These are phyloP conservation scores for Bothriochloa decipiens DNA, from an alignment of 176 grass and related monocot genomes.

Conservation along the genomic window DNA sequence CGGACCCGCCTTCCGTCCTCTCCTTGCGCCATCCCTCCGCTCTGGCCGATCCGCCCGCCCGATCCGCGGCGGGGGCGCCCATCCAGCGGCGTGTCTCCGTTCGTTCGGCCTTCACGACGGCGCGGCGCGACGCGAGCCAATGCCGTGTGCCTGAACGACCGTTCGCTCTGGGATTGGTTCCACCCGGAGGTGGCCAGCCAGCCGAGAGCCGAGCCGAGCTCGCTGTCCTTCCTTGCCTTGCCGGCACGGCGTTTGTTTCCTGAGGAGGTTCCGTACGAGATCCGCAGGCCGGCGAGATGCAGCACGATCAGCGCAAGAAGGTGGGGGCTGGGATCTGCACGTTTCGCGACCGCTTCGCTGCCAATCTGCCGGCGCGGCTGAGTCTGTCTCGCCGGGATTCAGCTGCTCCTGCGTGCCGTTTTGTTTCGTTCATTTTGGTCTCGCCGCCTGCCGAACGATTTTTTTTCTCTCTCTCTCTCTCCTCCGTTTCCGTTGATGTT, in stretches of 20 bases:
- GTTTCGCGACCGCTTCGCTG: conserved; percentile 19
- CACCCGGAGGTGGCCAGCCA: conserved; percentile 18
- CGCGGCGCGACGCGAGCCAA: conserved; percentile 32
- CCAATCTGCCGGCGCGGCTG: not conserved
- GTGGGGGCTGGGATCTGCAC: conserved; percentile 47
- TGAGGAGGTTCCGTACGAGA: conserved; percentile 44
- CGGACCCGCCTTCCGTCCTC: not conserved
- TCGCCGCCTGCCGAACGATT: conserved; percentile 6
- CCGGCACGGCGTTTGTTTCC: conserved; percentile 30
- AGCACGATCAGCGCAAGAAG: conserved; percentile 96
- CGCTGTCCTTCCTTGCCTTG: not conserved
- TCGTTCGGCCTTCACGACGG: not conserved
- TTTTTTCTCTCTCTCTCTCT: too few relatives aligned
- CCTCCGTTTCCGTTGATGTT: not conserved
- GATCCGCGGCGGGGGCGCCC: conserved; percentile 28
- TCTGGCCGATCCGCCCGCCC: conserved; percentile 38
- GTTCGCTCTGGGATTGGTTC: conserved; percentile 26
- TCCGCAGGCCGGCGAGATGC: conserved; percentile 64
- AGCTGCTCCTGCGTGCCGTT: not conserved
- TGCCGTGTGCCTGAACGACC: conserved; percentile 49
- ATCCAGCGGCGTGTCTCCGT: conserved; percentile 23
- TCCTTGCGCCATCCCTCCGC: conserved; percentile 30
- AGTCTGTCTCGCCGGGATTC: not conserved
- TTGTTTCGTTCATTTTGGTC: conserved; percentile 31
- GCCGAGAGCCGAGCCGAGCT: not conserved